phyloP scores from a whole-genome alignment of 192 early-diverging fungal genomes.

The Backusella luteola region DNA sequence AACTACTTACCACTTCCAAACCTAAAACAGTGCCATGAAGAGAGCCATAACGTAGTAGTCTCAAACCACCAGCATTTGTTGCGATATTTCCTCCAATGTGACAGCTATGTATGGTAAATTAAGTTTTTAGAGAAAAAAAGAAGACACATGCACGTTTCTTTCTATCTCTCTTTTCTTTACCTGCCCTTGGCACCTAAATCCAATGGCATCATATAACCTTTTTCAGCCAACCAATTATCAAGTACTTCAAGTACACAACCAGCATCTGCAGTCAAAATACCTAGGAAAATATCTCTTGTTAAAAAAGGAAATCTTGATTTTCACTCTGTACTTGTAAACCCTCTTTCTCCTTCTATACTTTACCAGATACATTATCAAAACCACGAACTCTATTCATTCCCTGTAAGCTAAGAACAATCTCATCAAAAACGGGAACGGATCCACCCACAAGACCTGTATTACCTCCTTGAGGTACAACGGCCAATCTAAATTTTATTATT shows the following conservation, averaged over 20 bases:
- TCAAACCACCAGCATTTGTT: conserved; percentile 96
- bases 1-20: conserved; percentile 76
- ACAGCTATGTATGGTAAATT: conserved; percentile 56
- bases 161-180: conserved; percentile 12
- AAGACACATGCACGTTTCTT: background rate
- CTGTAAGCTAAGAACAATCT: conserved; percentile 80
- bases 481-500: conserved; percentile 46
- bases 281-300: conserved; percentile 26
- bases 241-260: conserved; percentile 91
- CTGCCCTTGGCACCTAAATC: conserved; percentile 86
- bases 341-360: background rate
- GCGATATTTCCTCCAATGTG: conserved; percentile 99
- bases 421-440: conserved; percentile 92
- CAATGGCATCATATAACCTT: conserved; percentile 89
- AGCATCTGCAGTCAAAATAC: conserved; percentile 86
- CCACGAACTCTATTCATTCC: conserved; percentile 78
- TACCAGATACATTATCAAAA: conserved; percentile 67
- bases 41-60: conserved; percentile 91
- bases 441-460: conserved; percentile 98
- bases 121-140: background rate
- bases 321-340: background rate
- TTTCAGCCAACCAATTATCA: conserved; percentile 82
- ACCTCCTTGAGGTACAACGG: conserved; percentile 97
- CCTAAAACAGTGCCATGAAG: conserved; percentile 96
- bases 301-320: background rate